Percentiles rank a stretch among this genome's conserved stretches.
Conservation (phyloP, 129 eudicot genomes). For the Chrysanthemum lavandulifolium region DNA sequence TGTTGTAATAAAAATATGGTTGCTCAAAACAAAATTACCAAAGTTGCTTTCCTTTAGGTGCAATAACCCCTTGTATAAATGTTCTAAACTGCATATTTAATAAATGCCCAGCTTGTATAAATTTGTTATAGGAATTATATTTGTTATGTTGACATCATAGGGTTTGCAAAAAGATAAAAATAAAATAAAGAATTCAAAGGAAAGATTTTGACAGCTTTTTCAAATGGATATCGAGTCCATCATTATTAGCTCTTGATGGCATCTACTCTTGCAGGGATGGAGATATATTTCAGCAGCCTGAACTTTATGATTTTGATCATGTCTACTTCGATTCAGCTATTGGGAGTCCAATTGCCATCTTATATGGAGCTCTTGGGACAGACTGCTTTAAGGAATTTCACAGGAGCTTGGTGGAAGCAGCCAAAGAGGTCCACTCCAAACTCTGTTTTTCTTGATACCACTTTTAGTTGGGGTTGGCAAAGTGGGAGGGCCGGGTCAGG, state of each 20-base stretch:
- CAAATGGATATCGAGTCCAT: background rate
- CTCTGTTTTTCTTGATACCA: background rate
- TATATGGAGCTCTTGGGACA: slow-evolving; percentile 97
- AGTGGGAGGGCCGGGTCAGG: background rate
- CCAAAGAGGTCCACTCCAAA: slow-evolving; percentile 63
- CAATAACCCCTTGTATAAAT: background rate
- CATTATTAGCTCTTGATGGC: slow-evolving; percentile 17
- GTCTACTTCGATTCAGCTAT: slow-evolving; percentile 61
- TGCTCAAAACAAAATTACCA: too few relatives aligned
- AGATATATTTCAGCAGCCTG: slow-evolving; percentile 86
- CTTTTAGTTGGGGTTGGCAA: background rate
- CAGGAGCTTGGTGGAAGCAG: slow-evolving; percentile 58
- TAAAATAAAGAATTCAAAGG: background rate
- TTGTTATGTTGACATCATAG: background rate
- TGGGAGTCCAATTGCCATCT: slow-evolving; percentile 78
- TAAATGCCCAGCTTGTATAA: background rate
- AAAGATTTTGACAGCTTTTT: background rate
- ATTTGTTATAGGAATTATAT: background rate
- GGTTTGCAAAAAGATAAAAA: background rate
- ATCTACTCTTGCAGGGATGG: slow-evolving; percentile 41
- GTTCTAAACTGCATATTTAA: background rate
- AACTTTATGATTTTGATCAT: slow-evolving; percentile 88
- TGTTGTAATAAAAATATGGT: too few relatives aligned
- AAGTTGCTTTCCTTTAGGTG: too few relatives aligned
- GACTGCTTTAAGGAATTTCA: slow-evolving; percentile 85